These are phyloP conservation scores for Tylopilus sp. DNA, from an alignment of 1,284 basidiomycete genomes.

Conservation along the genomic window DNA sequence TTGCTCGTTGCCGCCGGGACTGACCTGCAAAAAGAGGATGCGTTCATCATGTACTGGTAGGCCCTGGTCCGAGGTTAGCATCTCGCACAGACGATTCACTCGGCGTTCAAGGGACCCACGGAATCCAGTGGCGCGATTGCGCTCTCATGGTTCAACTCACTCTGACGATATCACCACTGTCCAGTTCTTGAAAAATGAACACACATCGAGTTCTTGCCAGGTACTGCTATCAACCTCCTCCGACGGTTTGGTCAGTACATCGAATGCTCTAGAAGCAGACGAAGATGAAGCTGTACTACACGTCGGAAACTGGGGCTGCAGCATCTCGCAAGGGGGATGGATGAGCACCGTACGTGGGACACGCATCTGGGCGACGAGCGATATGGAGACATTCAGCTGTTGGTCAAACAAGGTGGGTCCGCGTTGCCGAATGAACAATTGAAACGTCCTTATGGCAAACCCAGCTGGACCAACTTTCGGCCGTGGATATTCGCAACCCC, in stretches of 20 bases:
- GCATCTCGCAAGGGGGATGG: conserved; percentile 73
- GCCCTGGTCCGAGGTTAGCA: conserved; percentile 11
- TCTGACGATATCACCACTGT: conserved; percentile 75
- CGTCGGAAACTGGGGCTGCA: conserved; percentile 73
- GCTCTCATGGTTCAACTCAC: conserved; percentile 61
- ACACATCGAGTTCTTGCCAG: conserved; percentile 30
- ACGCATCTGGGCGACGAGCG: conserved; percentile 68
- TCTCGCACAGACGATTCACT: conserved; percentile 2
- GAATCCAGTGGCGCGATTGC: conserved; percentile 45
- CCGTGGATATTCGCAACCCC: conserved; percentile 50
- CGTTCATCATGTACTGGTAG: conserved; percentile 70
- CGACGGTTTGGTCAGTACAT: conserved; percentile 67
- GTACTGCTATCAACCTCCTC: conserved; percentile 66
- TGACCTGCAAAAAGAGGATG: conserved; percentile 65
- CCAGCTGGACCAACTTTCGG: conserved; percentile 50
- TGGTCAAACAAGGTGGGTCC: conserved; percentile 64
- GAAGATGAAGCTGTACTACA: conserved; percentile 71
- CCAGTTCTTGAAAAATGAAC: conserved; percentile 42
- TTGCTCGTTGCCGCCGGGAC: conserved; percentile 67
- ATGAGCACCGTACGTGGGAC: conserved; percentile 35
- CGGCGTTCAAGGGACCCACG: conserved; percentile 52
- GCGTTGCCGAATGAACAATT: background rate
- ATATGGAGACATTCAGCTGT: conserved; percentile 80
- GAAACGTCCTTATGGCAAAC: background rate
- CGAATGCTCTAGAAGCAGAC: conserved; percentile 63